phyloP scores from a whole-genome alignment of 2,329 filamentous ascomycete genomes.

The Capronia epimyces region DNA sequence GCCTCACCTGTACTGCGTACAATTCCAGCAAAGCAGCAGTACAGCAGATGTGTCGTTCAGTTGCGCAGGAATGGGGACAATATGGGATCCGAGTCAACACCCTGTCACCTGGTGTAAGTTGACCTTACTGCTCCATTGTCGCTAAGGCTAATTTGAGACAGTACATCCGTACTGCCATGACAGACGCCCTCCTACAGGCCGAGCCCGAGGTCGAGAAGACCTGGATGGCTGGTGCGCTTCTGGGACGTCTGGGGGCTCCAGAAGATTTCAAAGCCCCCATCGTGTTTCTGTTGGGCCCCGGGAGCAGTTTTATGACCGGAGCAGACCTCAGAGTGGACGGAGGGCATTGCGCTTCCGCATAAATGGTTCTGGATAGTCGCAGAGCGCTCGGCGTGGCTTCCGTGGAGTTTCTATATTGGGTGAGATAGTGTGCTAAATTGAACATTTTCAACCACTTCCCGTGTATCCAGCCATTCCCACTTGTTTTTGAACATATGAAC shows the following conservation, averaged over 20 bases:
- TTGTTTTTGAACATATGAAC: too few species aligned
- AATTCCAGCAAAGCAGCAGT: slow-evolving; percentile 38
- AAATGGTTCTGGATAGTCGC: background rate
- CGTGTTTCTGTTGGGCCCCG: slow-evolving; percentile 4
- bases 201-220: slow-evolving; percentile 45
- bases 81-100: slow-evolving; percentile 47
- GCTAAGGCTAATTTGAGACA: background rate
- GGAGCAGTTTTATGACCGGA: slow-evolving; percentile 51
- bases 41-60: slow-evolving; percentile 43
- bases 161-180: slow-evolving; percentile 46
- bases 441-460: too few species aligned
- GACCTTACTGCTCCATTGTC: background rate
- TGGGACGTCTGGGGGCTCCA: slow-evolving; percentile 32
- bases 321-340: slow-evolving; percentile 50
- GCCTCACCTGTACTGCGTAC: slow-evolving; percentile 46
- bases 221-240: slow-evolving; percentile 50
- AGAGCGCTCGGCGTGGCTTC: background rate
- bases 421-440: too few species aligned
- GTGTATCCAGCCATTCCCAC: too few species aligned
- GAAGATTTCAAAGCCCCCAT: slow-evolving; percentile 14
- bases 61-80: slow-evolving; percentile 45
- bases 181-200: slow-evolving; percentile 37
- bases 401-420: too few species aligned
- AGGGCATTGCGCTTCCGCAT: background rate
- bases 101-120: slow-evolving; percentile 38